phyloP scores from a whole-genome alignment of 768 basidiomycete genomes.

The Termitomyces sp. region DNA sequence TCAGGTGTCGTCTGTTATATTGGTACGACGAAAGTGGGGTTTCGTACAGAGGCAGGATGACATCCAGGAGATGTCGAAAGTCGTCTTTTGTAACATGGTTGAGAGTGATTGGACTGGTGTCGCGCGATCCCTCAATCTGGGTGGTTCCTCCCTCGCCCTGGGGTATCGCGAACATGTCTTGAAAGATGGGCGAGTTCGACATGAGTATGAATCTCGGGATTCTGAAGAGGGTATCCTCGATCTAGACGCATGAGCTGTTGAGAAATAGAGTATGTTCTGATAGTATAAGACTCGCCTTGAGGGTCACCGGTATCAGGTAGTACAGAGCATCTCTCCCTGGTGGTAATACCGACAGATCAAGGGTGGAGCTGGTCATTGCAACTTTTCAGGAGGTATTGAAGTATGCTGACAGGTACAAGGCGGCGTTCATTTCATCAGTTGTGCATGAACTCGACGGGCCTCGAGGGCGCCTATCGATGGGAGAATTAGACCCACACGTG shows the following conservation, averaged over 20 bases:
- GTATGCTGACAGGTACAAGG: not conserved
- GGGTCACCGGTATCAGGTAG: slow-evolving; percentile 11
- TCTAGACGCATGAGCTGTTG: slow-evolving; percentile 5
- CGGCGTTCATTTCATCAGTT: not conserved
- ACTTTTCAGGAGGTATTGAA: not conserved
- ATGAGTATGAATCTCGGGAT: slow-evolving; percentile 14
- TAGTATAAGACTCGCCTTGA: slow-evolving; percentile 8
- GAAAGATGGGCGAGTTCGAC: slow-evolving; percentile 14
- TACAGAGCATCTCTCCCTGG: slow-evolving; percentile 13
- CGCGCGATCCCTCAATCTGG: slow-evolving; percentile 9
- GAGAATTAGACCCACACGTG: not conserved
- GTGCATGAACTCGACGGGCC: not conserved
- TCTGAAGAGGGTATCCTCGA: slow-evolving; percentile 20
- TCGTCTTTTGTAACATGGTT: slow-evolving; percentile 15
- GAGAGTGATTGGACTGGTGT: slow-evolving; percentile 12
- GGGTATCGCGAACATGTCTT: slow-evolving; percentile 18
- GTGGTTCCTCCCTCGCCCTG: not conserved
- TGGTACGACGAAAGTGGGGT: not conserved
- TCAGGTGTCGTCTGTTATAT: not conserved
- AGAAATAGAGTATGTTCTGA: not conserved
- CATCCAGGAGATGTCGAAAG: slow-evolving; percentile 14
- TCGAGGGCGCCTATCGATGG: slow-evolving; percentile 3
- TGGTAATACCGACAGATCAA: not conserved
- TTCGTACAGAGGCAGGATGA: slow-evolving; percentile 19
- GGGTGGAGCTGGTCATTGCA: not conserved